Percentiles rank a stretch among this genome's conserved stretches.
These are phyloP conservation scores for Trichosporon ovoides DNA, from an alignment of 1,284 basidiomycete genomes.

Conservation along the genomic window DNA sequence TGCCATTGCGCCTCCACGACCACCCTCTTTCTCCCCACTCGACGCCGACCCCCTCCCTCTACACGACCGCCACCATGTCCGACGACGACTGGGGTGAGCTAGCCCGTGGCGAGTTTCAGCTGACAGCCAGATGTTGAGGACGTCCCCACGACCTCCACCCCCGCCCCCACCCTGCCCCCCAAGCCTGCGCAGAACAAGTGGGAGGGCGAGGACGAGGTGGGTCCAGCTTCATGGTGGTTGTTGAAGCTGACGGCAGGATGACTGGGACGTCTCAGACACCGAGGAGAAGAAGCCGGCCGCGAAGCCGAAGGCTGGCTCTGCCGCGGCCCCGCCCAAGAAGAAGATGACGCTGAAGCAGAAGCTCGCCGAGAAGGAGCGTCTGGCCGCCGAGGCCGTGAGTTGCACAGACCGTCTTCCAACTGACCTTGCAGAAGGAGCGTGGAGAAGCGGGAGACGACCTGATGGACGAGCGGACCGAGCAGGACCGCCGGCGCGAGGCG, in stretches of 20 bases:
- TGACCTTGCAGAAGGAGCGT: constrained; percentile 13
- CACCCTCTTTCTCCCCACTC: not conserved
- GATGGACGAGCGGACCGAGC: constrained; percentile 60
- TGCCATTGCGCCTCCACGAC: not conserved
- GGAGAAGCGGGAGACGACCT: constrained; percentile 63
- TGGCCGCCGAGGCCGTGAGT: constrained; percentile 53
- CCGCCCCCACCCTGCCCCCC: constrained; percentile 45
- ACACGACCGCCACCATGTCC: constrained; percentile 26
- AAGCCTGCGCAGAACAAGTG: constrained; percentile 57
- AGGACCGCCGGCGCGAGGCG: constrained; percentile 66
- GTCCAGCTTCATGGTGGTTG: constrained; percentile 26
- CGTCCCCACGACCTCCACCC: constrained; percentile 48
- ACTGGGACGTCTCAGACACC: constrained; percentile 88
- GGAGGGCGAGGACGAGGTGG: constrained; percentile 73
- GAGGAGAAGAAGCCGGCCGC: constrained; percentile 55
- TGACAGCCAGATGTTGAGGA: constrained; percentile 51
- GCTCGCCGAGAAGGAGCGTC: constrained; percentile 69
- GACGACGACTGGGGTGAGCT: constrained; percentile 43
- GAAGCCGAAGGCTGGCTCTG: constrained; percentile 45
- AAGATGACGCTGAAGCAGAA: constrained; percentile 84
- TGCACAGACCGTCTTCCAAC: not conserved
- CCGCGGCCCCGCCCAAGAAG: constrained; percentile 70
- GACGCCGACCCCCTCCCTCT: not conserved
- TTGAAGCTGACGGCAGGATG: constrained; percentile 57
- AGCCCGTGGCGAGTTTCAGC: not conserved